Conservation (phyloP, 139 green algal species). For the Chlamydomonas sp. region DNA sequence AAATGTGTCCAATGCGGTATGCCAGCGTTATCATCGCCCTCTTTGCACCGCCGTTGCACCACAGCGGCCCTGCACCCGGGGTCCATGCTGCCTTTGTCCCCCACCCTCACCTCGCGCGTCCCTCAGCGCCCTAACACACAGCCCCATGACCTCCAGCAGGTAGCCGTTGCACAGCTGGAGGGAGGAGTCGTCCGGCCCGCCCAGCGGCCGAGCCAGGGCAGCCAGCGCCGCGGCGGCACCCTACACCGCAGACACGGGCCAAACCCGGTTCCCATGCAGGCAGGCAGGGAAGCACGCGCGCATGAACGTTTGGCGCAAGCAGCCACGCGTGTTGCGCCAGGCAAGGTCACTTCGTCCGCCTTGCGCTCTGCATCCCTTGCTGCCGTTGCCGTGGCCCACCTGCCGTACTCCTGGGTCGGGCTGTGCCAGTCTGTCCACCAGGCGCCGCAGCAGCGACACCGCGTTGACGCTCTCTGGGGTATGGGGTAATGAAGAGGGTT, state of each 20-base stretch:
- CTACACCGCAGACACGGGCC: too few relatives aligned
- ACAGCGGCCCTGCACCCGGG: too few relatives aligned
- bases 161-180: constrained; percentile 1
- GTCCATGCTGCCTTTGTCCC: not conserved
- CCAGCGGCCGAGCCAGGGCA: constrained; percentile 30
- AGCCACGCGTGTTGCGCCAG: too few relatives aligned
- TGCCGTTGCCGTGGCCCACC: too few relatives aligned
- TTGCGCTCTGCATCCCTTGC: too few relatives aligned
- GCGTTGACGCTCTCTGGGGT: constrained; percentile 9
- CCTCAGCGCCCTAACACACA: constrained; percentile 8
- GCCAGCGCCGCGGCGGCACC: constrained; percentile 24
- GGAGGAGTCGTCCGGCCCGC: not conserved
- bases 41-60: too few relatives aligned
- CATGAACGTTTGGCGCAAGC: too few relatives aligned
- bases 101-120: not conserved
- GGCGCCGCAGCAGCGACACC: constrained; percentile 13
- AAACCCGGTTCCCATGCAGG: too few relatives aligned
- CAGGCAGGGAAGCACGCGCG: too few relatives aligned
- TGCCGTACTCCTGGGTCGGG: constrained; percentile 9
- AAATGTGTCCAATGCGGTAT: too few relatives aligned
- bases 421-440: constrained; percentile 29
- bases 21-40: too few relatives aligned
- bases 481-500: not conserved
- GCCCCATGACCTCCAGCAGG: constrained; percentile 18
- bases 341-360: too few relatives aligned